These are phyloP conservation scores for Kodamaea derodonti DNA, from an alignment of 1,139 yeast genomes.

Conservation along the genomic window DNA sequence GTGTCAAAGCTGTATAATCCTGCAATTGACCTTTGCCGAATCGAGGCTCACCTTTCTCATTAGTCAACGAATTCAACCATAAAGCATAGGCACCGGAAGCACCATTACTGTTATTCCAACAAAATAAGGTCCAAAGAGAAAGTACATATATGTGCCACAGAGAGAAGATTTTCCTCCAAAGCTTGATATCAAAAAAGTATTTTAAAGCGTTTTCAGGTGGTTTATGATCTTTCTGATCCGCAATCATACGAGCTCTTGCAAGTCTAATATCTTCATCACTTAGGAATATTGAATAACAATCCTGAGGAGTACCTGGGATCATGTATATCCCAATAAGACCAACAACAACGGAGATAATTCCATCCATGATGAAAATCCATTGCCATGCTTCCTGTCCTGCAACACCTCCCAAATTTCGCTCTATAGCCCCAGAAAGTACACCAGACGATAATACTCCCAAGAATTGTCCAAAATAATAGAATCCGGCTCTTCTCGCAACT, in stretches of 20 bases:
- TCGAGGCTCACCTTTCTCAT: conserved; percentile 22
- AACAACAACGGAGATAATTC: conserved; percentile 54
- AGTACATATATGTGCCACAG: conserved; percentile 55
- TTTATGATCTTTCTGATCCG: conserved; percentile 34
- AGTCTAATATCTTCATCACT: conserved; percentile 62
- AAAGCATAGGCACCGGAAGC: conserved; percentile 49
- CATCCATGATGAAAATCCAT: conserved; percentile 72
- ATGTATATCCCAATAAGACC: conserved; percentile 59
- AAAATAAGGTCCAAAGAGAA: conserved; percentile 51
- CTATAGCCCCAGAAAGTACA: conserved; percentile 59
- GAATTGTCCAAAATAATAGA: conserved; percentile 58
- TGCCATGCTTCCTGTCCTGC: conserved; percentile 62
- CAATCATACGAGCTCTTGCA: conserved; percentile 53
- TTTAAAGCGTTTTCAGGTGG: conserved; percentile 27
- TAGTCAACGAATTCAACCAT: conserved; percentile 37
- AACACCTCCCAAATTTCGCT: conserved; percentile 40
- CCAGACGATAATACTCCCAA: conserved; percentile 64
- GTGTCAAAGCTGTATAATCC: conserved; percentile 41
- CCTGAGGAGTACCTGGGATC: conserved; percentile 68
- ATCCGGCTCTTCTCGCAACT: conserved; percentile 56
- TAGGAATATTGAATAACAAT: conserved; percentile 52
- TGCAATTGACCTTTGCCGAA: conserved; percentile 32
- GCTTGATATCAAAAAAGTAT: conserved; percentile 24
- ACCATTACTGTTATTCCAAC: conserved; percentile 57
- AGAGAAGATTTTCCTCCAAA: conserved; percentile 50